phyloP scores from a whole-genome alignment of 176 grass and related monocot species.

The Secale cereale region DNA sequence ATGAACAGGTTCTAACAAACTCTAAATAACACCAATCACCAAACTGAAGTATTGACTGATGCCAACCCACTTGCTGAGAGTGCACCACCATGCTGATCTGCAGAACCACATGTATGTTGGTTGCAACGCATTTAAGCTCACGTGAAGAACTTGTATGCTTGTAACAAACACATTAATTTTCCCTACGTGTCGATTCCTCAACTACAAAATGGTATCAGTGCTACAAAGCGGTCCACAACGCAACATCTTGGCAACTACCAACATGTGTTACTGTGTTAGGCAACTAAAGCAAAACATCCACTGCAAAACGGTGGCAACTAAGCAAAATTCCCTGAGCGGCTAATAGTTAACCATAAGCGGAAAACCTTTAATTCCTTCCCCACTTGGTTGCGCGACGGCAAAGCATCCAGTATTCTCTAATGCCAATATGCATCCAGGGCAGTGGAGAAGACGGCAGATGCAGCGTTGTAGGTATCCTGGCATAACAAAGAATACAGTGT shows the following conservation, averaged over 20 bases:
- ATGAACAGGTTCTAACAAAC: background rate
- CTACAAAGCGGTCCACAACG: background rate
- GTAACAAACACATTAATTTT: no score
- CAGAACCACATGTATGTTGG: no score
- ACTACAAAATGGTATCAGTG: background rate
- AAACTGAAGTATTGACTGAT: background rate
- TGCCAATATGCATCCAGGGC: constrained; percentile 67
- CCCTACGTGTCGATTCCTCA: background rate
- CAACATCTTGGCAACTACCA: background rate
- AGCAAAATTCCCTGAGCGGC: background rate
- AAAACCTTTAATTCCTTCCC: background rate
- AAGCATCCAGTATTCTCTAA: constrained; percentile 62
- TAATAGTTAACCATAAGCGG: background rate
- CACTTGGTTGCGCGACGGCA: constrained; percentile 21
- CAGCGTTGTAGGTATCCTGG: constrained; percentile 68
- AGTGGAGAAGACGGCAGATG: constrained; percentile 35
- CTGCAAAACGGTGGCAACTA: background rate
- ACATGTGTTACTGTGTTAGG: background rate
- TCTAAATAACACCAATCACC: background rate
- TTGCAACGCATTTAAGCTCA: no score
- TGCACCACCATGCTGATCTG: no score
- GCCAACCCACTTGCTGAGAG: no score
- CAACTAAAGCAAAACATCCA: background rate
- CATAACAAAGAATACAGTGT: background rate
- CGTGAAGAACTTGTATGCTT: no score